Evolutionary conservation across 768 basidiomycete genomes (phyloP).

Genomic region (Lentinula edodes): DNA sequence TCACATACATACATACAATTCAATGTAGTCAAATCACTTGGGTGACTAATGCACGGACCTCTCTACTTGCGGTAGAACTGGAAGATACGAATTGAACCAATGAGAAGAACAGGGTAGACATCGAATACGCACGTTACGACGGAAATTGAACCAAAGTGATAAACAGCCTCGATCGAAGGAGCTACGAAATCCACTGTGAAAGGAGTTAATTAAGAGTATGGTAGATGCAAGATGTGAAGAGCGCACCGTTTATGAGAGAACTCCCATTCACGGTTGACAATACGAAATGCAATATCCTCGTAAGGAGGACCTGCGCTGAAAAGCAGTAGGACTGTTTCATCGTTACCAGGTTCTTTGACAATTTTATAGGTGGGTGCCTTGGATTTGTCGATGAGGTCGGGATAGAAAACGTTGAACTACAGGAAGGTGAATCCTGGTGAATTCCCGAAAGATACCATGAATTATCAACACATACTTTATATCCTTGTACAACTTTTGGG

Average conservation of each 20-base stretch:
- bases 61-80: conserved; percentile 80
- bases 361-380: conserved; percentile 97
- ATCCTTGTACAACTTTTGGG: conserved; percentile 98
- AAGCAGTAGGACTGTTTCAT: conserved; percentile 88
- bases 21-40: not conserved
- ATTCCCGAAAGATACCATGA: not conserved
- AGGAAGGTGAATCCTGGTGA: conserved; percentile 6
- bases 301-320: conserved; percentile 98
- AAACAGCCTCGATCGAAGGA: conserved; percentile 96
- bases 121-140: conserved; percentile 73
- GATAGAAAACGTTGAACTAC: conserved; percentile 96
- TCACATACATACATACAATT: not conserved
- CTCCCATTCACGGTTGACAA: conserved; percentile 98
- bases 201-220: not conserved
- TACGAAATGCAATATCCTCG: conserved; percentile 97
- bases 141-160: conserved; percentile 95
- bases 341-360: conserved; percentile 89
- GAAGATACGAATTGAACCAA: conserved; percentile 14
- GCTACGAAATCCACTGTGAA: conserved; percentile 82
- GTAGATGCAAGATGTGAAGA: not conserved
- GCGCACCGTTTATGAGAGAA: conserved; percentile 90
- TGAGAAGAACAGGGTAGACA: conserved; percentile 5
- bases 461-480: conserved; percentile 55
- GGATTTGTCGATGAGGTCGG: conserved; percentile 96
- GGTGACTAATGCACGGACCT: not conserved